Conservation (phyloP, 352 stramenopile species). For the Aphanomyces euteiches region DNA sequence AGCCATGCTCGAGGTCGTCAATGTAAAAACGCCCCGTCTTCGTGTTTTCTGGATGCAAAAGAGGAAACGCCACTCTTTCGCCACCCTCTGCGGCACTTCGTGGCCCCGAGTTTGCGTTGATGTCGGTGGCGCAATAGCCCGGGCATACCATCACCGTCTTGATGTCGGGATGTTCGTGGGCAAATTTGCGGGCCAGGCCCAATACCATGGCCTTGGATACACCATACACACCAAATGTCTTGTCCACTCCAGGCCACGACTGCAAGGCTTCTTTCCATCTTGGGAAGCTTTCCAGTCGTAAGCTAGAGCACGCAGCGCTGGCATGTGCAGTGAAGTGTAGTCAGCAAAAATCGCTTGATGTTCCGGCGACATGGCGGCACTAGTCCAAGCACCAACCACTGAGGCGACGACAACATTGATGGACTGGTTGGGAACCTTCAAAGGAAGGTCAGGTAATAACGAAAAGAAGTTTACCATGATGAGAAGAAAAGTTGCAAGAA, state of each 20-base stretch:
- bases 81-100: background rate
- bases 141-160: slow-evolving; percentile 11
- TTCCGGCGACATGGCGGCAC: background rate
- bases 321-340: background rate
- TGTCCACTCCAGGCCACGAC: background rate
- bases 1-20: background rate
- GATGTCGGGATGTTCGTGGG: background rate
- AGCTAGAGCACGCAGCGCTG: background rate
- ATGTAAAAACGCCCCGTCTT: slow-evolving; percentile 3
- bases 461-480: slow-evolving; percentile 7
- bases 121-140: slow-evolving; percentile 8
- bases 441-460: background rate
- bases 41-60: background rate
- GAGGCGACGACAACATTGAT: slow-evolving; percentile 6
- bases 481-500: background rate
- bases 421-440: background rate
- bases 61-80: background rate
- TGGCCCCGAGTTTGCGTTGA: background rate
- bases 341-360: slow-evolving; percentile 1
- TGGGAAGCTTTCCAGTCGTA: background rate
- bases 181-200: background rate
- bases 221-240: slow-evolving; percentile 7
- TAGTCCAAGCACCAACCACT: background rate
- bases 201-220: background rate
- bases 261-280: background rate